A percentile compares a stretch with the other conserved stretches of the same genome.
Evolutionary conservation across 2,329 filamentous ascomycete species (phyloP).

Genomic region (Cadophora sp.): DNA sequence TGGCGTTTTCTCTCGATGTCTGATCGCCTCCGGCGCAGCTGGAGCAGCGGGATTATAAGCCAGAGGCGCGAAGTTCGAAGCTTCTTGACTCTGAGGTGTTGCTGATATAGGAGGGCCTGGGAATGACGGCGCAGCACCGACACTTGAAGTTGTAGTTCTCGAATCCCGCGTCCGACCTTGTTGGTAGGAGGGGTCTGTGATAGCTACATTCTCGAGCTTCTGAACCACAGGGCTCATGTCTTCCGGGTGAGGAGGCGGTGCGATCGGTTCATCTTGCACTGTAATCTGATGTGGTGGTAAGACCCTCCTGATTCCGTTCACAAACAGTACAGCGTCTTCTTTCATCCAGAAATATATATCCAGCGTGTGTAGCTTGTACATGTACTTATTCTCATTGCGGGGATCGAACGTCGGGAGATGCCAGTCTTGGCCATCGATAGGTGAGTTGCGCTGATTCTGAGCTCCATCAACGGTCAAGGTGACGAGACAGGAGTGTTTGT

Average conservation of each 20-base stretch:
- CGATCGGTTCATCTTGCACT: constrained; percentile 68
- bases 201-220: constrained; percentile 73
- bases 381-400: constrained; percentile 76
- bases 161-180: constrained; percentile 41
- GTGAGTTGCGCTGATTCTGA: constrained; percentile 28
- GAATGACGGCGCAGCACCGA: constrained; percentile 28
- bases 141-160: constrained; percentile 25
- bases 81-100: constrained; percentile 44
- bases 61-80: constrained; percentile 65
- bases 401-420: constrained; percentile 77
- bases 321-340: constrained; percentile 72
- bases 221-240: constrained; percentile 75
- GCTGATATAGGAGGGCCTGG: constrained; percentile 45
- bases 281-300: constrained; percentile 66
- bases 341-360: constrained; percentile 84
- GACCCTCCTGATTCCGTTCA: constrained; percentile 71
- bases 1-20: constrained; percentile 80
- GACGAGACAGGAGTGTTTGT: constrained; percentile 76
- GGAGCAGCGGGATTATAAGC: constrained; percentile 83
- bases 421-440: constrained; percentile 66
- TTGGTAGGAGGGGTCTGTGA: constrained; percentile 62
- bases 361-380: constrained; percentile 77
- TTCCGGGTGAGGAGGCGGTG: constrained; percentile 52
- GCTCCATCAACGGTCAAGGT: constrained; percentile 66
- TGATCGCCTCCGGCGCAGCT: constrained; percentile 73